Base-by-base conservation (phyloP, 345 rosid genomes). In the Heritiera fomes region DNA sequence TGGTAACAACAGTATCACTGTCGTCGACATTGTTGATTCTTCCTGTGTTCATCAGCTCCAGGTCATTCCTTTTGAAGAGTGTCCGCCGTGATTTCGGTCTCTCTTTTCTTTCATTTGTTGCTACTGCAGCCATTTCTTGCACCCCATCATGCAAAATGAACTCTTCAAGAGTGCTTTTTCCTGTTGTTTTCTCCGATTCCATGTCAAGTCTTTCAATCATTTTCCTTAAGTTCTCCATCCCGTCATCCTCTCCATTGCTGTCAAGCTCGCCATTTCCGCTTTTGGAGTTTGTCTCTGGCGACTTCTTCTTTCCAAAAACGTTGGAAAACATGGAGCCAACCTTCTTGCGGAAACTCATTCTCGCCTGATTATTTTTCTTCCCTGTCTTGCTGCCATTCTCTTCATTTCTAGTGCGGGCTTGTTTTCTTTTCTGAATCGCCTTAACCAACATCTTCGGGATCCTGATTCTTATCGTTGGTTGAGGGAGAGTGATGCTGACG, bases 401-500 rank as follows among this genome's bases (percentile, higher is more conserved):
- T 11, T 8, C 52, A 4, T 18, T 73, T 6, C n/a, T 6, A n/a
- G 32, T 1, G 13, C 3, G 7, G 60, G n/a, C 15, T 7, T 30
- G 20, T 4, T 61, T 71, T 56, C 59, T 82, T 20, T 68, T 79
- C 28, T 74, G 85, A 64, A 46, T 73, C 47, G 71, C 77, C 79
- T 85, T 82, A 47, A 49, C 75, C 69, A 89, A 7, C 15, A 53
- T n/a, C 59, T 72, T 80, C 1, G 85, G 87, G 40, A 80, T 61
- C 77, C 71, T 83, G 82, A 84, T 77, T 47, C 84, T 75, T 10
- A 85, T 80, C 43, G 62, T 85, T 38, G 77, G 79, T 46, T 72
- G 85, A 55, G 70, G 30, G 12, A 78, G 20, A 68, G 79, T 71
- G 59, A 72, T 72, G 47, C 32, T 38, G 11, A 72, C 3, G 38